phyloP scores from a whole-genome alignment of 2,329 filamentous ascomycete species.

The Cladophialophora exuberans region DNA sequence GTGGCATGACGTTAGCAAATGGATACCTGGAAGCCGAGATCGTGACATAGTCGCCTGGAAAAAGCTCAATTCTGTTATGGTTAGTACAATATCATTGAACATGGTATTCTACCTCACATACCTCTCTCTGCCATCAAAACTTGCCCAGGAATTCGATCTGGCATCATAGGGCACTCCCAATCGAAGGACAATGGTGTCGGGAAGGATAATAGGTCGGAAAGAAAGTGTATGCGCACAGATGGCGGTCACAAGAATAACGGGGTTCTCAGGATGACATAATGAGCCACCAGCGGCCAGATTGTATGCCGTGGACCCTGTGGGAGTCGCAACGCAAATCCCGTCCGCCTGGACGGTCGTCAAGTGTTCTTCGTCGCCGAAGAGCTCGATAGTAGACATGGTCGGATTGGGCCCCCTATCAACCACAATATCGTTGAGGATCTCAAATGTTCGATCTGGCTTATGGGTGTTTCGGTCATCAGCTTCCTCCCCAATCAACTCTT shows the following conservation, averaged over 20 bases:
- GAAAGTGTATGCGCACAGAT: constrained; percentile 95
- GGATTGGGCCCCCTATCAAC: constrained; percentile 92
- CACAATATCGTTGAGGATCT: constrained; percentile 97
- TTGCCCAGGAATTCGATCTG: constrained; percentile 90
- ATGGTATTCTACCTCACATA: constrained; percentile 35
- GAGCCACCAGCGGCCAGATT: constrained; percentile 95
- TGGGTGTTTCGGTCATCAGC: constrained; percentile 84
- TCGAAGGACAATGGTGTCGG: constrained; percentile 91
- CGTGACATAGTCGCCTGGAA: constrained; percentile 56
- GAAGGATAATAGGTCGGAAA: constrained; percentile 94
- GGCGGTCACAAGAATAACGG: constrained; percentile 89
- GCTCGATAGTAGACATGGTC: constrained; percentile 88
- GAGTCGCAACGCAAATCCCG: constrained; percentile 90
- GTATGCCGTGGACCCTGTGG: constrained; percentile 92
- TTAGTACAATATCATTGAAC: neutral
- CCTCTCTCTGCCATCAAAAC: constrained; percentile 91
- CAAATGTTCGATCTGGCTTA: constrained; percentile 77
- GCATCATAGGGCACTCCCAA: constrained; percentile 95
- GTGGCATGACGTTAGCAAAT: constrained; percentile 54
- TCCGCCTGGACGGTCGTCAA: constrained; percentile 94
- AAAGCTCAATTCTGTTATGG: constrained; percentile 48
- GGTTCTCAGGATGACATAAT: constrained; percentile 93
- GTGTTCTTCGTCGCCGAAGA: constrained; percentile 94
- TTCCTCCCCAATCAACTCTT: constrained; percentile 87
- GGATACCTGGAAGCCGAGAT: constrained; percentile 57